These are phyloP conservation scores for Candida ficus DNA, from an alignment of 805 yeast species.

Conservation along the genomic window DNA sequence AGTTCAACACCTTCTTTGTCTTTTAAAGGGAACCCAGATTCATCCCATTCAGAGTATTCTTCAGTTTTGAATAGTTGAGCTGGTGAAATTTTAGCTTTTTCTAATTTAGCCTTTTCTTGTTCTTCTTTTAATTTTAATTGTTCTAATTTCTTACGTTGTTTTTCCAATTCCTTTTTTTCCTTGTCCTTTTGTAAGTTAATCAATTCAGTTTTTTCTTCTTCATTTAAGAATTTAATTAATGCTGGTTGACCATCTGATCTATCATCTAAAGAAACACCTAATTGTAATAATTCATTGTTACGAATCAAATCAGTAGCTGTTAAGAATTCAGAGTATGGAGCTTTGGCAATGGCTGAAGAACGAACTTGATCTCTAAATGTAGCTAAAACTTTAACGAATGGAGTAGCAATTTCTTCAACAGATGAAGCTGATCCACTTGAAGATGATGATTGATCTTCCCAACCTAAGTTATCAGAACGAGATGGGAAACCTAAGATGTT, in stretches of 20 bases:
- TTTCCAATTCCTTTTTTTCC: constrained; percentile 46
- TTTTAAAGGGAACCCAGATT: constrained; percentile 73
- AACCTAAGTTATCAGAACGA: constrained; percentile 71
- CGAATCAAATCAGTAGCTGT: constrained; percentile 72
- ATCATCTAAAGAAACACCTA: constrained; percentile 87
- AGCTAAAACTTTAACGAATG: constrained; percentile 74
- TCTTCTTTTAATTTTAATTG: constrained; percentile 50
- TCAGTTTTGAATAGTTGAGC: constrained; percentile 62
- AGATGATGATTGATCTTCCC: constrained; percentile 44
- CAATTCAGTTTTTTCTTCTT: constrained; percentile 62
- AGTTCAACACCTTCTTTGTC: constrained; percentile 76
- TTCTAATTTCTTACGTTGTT: constrained; percentile 54
- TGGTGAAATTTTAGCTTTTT: constrained; percentile 67
- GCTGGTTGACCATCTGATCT: constrained; percentile 75
- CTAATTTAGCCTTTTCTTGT: constrained; percentile 57
- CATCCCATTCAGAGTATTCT: constrained; percentile 77
- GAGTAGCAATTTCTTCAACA: constrained; percentile 67
- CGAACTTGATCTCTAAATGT: constrained; percentile 82
- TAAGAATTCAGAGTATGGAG: constrained; percentile 49
- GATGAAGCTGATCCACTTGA: constrained; percentile 3
- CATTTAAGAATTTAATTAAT: constrained; percentile 72
- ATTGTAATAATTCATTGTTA: constrained; percentile 59
- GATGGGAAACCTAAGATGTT: constrained; percentile 70
- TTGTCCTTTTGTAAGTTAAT: constrained; percentile 52
- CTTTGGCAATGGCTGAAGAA: constrained; percentile 56